Evolutionary conservation across 2,329 filamentous ascomycete species (phyloP).

Genomic region (Intubia oerlemansii): DNA sequence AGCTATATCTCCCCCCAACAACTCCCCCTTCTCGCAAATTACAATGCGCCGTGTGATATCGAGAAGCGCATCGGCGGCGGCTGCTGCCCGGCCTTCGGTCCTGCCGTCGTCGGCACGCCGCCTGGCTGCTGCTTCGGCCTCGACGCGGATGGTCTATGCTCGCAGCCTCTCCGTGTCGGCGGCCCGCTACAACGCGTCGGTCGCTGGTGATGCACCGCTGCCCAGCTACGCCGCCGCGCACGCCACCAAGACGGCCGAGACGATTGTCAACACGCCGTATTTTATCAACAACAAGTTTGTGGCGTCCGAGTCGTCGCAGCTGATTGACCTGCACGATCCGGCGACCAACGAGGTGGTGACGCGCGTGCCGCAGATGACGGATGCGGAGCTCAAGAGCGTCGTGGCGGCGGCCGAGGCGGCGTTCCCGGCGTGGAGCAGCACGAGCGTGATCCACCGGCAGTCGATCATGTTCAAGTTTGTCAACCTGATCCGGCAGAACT

Average conservation of each 20-base stretch:
- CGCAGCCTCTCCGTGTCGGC: slow-evolving; percentile 36
- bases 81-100: slow-evolving; percentile 11
- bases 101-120: slow-evolving; percentile 8
- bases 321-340: slow-evolving; percentile 64
- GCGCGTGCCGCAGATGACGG: slow-evolving; percentile 61
- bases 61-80: slow-evolving; percentile 16
- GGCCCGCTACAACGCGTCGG: slow-evolving; percentile 29
- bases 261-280: slow-evolving; percentile 52
- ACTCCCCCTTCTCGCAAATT: not conserved
- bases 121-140: slow-evolving; percentile 8
- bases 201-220: slow-evolving; percentile 16
- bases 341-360: slow-evolving; percentile 75
- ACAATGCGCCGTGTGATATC: slow-evolving; percentile 25
- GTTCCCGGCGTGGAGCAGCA: slow-evolving; percentile 52
- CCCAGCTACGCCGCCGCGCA: slow-evolving; percentile 49
- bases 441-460: slow-evolving; percentile 52
- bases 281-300: slow-evolving; percentile 68
- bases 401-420: slow-evolving; percentile 58
- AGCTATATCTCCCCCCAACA: too few relatives aligned
- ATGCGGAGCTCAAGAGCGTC: slow-evolving; percentile 52
- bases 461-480: slow-evolving; percentile 81
- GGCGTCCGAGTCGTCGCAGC: slow-evolving; percentile 43
- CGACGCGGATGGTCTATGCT: slow-evolving; percentile 11
- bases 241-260: slow-evolving; percentile 34
- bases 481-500: slow-evolving; percentile 59